Conservation (phyloP, 1,139 yeast genomes). For the Suhomyces chickasaworum region DNA sequence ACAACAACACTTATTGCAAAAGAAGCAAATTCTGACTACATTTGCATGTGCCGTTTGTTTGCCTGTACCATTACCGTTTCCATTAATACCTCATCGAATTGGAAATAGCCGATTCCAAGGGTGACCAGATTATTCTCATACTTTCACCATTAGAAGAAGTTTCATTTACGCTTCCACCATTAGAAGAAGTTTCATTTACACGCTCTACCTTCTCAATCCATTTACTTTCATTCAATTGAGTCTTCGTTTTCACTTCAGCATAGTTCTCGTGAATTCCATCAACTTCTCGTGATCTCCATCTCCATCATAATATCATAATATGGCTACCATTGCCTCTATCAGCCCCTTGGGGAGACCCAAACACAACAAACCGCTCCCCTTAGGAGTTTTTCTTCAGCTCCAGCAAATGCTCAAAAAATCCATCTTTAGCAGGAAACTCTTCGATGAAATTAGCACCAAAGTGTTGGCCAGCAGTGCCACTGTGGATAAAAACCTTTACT, state of each 20-base stretch:
- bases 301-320: no score
- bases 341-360: conserved; percentile 8
- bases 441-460: conserved; percentile 46
- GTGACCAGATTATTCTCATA: no score
- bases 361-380: conserved; percentile 15
- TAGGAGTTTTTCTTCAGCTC: conserved; percentile 23
- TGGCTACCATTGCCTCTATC: conserved; percentile 13
- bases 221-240: no score
- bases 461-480: conserved; percentile 39
- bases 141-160: no score
- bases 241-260: no score
- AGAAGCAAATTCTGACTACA: not conserved
- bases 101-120: not conserved
- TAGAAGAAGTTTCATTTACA: no score
- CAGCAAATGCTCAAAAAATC: conserved; percentile 23
- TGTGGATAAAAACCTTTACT: conserved; percentile 45
- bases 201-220: no score
- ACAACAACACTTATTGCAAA: no score
- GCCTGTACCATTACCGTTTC: not conserved
- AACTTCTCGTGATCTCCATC: no score
- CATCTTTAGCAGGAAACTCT: conserved; percentile 40
- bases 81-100: not conserved
- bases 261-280: not conserved
- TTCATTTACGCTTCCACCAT: no score
- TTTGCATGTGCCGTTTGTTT: not conserved